A percentile compares a stretch with the other conserved stretches of the same genome.
These are phyloP conservation scores for Phytophthora citricola DNA, from an alignment of 352 stramenopile species.

Conservation along the genomic window DNA sequence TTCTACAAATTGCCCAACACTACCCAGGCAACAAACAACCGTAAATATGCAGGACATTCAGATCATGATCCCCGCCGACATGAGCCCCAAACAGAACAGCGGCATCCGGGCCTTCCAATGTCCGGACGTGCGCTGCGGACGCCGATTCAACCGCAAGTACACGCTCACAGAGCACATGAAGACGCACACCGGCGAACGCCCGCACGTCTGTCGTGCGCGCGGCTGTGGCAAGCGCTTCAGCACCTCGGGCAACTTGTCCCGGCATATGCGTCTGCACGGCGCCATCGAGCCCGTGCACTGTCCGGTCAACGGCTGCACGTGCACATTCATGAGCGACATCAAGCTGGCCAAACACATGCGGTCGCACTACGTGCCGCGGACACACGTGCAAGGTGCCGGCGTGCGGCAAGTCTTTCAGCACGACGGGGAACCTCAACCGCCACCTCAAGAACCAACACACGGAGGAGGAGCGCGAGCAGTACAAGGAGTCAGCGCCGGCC, in stretches of 20 bases:
- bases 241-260: slow-evolving; percentile 57
- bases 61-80: slow-evolving; percentile 21
- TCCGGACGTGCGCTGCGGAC: slow-evolving; percentile 43
- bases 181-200: slow-evolving; percentile 71
- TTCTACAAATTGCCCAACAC: slow-evolving; percentile 29
- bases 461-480: slow-evolving; percentile 29
- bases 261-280: slow-evolving; percentile 54
- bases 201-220: slow-evolving; percentile 44
- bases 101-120: slow-evolving; percentile 51
- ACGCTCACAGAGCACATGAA: slow-evolving; percentile 80
- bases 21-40: slow-evolving; percentile 2
- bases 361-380: slow-evolving; percentile 43
- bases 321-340: slow-evolving; percentile 46
- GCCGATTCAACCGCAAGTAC: slow-evolving; percentile 74
- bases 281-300: slow-evolving; percentile 46
- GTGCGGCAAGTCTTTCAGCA: slow-evolving; percentile 61
- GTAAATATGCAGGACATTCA: slow-evolving; percentile 29
- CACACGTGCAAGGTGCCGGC: slow-evolving; percentile 39
- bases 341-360: slow-evolving; percentile 58
- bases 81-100: slow-evolving; percentile 20
- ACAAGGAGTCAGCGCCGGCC: slow-evolving; percentile 11
- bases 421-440: slow-evolving; percentile 58
- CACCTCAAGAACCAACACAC: slow-evolving; percentile 57
- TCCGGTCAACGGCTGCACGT: slow-evolving; percentile 31
- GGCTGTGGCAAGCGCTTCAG: slow-evolving; percentile 58